Base-by-base conservation (phyloP, 306 rosid genomes). In the Vigna hirtella region DNA sequence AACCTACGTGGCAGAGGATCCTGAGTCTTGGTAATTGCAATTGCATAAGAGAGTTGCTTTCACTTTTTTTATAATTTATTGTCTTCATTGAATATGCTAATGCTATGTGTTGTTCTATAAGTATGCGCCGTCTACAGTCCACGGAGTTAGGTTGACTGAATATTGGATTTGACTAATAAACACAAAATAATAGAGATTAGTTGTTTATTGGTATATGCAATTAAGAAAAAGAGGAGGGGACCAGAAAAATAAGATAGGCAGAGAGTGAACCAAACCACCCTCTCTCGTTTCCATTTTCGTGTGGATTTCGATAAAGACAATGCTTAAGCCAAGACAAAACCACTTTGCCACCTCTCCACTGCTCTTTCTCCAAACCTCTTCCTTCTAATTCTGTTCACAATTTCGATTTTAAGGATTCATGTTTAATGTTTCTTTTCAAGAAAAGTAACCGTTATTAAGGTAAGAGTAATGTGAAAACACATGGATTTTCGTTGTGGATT, bases 241-340 rank as follows among this genome's bases (percentile, higher is more conserved):
- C 47, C 22, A 24, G 7, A 50, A 71, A 79, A 61, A 15, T 59
- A 38, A 42, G 40, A 30, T 71, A 15, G 72, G 49, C 64, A 79
- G 30, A 63, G 83, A 63, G 58, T 72, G 5, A 63, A 62, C 71
- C 70, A 74, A 61, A 40, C 73, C 16, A 36, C 42, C 9, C 42
- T 36, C 7, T 36, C 43, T 70, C 72, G 75, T 53, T 40, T 77
- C 53, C 30, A 66, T 77, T 79, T 77, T 72, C 73, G 48, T 57
- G 24, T 36, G 69, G 78, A 83, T 69, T 83, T 83, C 77, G 59
- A 79, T 83, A 32, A 74, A 79, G 86, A 83, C 83, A 70, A 8
- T 61, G 74, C 77, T 79, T 30, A 55, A 66, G 73, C 73, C 86
- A 78, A 73, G 38, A 66, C 77, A 71, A 38, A 72, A 9, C 40